A percentile compares a stretch with the other conserved stretches of the same genome.
Conservation (phyloP, 2,329 filamentous ascomycete species). For the Trichoderma pleuroti region DNA sequence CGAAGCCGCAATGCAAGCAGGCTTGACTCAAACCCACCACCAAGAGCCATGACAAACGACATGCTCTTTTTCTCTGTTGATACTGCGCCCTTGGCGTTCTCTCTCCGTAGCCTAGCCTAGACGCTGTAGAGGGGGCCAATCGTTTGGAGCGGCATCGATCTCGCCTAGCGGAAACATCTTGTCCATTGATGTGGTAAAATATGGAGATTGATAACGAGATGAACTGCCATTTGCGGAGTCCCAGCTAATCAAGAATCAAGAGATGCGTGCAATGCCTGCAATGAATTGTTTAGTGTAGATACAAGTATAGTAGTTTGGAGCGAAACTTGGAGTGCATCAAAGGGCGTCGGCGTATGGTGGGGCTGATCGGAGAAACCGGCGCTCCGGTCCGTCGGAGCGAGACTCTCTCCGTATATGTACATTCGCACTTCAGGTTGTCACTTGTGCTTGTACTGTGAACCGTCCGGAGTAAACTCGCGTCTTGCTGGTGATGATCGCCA, state of each 20-base stretch:
- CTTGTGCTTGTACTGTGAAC: not conserved
- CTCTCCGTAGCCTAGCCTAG: not conserved
- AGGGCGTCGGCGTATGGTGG: constrained; percentile 2
- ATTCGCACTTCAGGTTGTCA: not conserved
- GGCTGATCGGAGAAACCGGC: constrained; percentile 5
- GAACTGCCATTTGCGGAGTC: not conserved
- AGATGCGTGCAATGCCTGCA: not conserved
- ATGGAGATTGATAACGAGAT: not conserved
- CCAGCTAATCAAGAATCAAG: not conserved
- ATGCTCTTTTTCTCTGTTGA: not conserved
- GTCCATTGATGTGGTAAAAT: not conserved
- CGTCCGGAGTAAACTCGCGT: not conserved
- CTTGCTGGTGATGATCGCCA: not conserved
- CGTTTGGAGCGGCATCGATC: not conserved
- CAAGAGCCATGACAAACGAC: not conserved
- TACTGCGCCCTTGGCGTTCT: not conserved
- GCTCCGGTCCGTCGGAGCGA: not conserved
- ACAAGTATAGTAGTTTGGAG: no score
- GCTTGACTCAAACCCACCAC: not conserved
- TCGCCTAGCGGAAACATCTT: not conserved
- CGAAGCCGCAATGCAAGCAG: not conserved
- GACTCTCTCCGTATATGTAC: not conserved
- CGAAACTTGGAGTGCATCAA: not conserved
- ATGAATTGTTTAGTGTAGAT: not conserved
- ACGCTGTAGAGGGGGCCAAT: not conserved